Percentiles rank a stretch among this genome's conserved stretches.
phyloP scores from a whole-genome alignment of 306 rosid species.

The Pueraria montana region DNA sequence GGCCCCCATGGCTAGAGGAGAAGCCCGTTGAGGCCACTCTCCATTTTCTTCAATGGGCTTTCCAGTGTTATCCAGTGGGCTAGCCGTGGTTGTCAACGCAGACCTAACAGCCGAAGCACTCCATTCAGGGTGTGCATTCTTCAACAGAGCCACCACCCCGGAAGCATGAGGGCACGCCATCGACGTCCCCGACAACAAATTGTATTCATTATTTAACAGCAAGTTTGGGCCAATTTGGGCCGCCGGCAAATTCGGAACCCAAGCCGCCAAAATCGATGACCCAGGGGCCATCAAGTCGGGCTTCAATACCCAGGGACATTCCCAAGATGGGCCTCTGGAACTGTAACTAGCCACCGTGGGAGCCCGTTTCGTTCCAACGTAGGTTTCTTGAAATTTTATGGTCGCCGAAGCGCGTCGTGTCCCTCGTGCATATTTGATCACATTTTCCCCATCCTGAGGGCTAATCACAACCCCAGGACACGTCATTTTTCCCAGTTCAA shows the following conservation, averaged over 20 bases:
- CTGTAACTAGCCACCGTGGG: slow-evolving; percentile 2
- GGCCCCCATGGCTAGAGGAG: slow-evolving; percentile 2
- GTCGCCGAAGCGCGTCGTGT: not conserved
- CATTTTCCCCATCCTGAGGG: not conserved
- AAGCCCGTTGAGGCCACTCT: not conserved
- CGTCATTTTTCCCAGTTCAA: not conserved
- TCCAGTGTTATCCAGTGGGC: slow-evolving; percentile 6
- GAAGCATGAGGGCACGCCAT: slow-evolving; percentile 28
- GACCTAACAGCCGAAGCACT: slow-evolving; percentile 13
- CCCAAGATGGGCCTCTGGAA: slow-evolving; percentile 19
- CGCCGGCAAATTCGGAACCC: not conserved
- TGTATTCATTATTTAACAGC: not conserved
- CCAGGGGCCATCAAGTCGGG: slow-evolving; percentile 10
- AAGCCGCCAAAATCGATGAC: not conserved
- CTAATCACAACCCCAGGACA: not conserved
- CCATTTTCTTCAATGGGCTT: slow-evolving; percentile 4
- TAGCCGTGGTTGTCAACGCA: not conserved
- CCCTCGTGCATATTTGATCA: not conserved
- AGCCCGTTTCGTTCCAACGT: not conserved
- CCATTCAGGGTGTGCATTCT: slow-evolving; percentile 12
- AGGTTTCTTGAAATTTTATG: not conserved
- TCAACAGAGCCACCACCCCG: slow-evolving; percentile 4
- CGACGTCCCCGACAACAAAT: slow-evolving; percentile 1
- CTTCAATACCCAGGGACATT: slow-evolving; percentile 7
- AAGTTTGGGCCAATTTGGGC: slow-evolving; percentile 16